Conservation (phyloP, 2,329 filamentous ascomycete genomes). For the Ampelomyces quisqualis region DNA sequence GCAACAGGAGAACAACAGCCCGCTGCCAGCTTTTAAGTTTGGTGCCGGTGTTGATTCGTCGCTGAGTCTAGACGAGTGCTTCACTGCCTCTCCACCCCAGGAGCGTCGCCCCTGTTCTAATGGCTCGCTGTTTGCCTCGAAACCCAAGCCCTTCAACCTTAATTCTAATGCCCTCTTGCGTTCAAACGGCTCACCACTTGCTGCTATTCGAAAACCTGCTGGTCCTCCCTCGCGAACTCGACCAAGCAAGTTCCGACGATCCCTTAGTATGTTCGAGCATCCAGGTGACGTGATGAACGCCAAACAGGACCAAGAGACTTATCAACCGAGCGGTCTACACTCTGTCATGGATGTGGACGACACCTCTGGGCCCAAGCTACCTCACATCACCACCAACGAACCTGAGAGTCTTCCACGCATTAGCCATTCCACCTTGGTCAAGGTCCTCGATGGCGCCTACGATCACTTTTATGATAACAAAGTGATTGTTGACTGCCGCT, state of each 20-base stretch:
- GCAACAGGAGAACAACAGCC: constrained; percentile 60
- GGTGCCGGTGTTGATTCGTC: constrained; percentile 60
- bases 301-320: constrained; percentile 63
- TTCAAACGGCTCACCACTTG: constrained; percentile 73
- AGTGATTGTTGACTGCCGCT: constrained; percentile 91
- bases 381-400: constrained; percentile 81
- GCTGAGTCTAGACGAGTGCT: constrained; percentile 76
- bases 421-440: constrained; percentile 73
- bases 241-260: constrained; percentile 73
- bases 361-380: constrained; percentile 69
- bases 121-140: constrained; percentile 56
- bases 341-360: constrained; percentile 85
- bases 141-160: constrained; percentile 65
- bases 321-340: constrained; percentile 61
- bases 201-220: constrained; percentile 65
- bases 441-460: constrained; percentile 85
- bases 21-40: constrained; percentile 75
- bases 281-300: constrained; percentile 80
- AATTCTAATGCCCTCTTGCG: constrained; percentile 55
- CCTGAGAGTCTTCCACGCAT: constrained; percentile 88
- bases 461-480: constrained; percentile 74
- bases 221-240: constrained; percentile 67
- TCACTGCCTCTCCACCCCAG: constrained; percentile 74
- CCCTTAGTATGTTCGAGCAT: constrained; percentile 96
- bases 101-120: constrained; percentile 63